Evolutionary conservation across 2,329 filamentous ascomycete genomes (phyloP).

Genomic region (Fusarium agapanthi): DNA sequence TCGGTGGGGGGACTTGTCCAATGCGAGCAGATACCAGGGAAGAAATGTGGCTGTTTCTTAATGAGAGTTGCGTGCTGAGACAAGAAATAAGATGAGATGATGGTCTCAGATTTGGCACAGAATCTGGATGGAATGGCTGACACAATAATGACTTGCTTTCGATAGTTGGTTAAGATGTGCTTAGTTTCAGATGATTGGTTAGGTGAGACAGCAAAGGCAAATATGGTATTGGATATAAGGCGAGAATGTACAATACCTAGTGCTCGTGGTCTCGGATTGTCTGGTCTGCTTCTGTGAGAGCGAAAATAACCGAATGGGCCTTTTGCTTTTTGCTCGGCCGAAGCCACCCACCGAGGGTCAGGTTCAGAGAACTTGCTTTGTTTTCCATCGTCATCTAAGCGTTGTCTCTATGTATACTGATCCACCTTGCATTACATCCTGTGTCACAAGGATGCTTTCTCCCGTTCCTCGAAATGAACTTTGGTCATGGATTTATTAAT

Average conservation of each 20-base stretch:
- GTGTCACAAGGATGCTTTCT: background rate
- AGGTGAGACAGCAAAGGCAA: background rate
- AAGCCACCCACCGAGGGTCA: background rate
- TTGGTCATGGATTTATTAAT: constrained; percentile 6
- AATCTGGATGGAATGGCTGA: background rate
- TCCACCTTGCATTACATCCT: constrained; percentile 2
- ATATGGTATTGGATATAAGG: background rate
- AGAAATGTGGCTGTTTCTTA: background rate
- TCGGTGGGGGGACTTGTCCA: constrained; percentile 11
- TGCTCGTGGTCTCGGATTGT: background rate
- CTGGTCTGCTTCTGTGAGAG: constrained; percentile 3
- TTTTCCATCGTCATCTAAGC: constrained; percentile 12
- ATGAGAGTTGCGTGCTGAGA: background rate
- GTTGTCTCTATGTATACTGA: background rate
- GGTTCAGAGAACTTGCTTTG: constrained; percentile 22
- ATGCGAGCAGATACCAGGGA: constrained; percentile 6
- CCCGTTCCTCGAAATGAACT: background rate
- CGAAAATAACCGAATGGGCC: background rate
- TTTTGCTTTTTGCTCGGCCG: constrained; percentile 9
- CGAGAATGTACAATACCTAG: background rate
- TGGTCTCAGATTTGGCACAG: background rate
- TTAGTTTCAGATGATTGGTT: constrained; percentile 15
- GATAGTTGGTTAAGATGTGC: background rate
- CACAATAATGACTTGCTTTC: background rate
- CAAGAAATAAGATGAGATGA: background rate